phyloP scores from a whole-genome alignment of 2,329 filamentous ascomycete species.

The Pestalotiopsis sp. region DNA sequence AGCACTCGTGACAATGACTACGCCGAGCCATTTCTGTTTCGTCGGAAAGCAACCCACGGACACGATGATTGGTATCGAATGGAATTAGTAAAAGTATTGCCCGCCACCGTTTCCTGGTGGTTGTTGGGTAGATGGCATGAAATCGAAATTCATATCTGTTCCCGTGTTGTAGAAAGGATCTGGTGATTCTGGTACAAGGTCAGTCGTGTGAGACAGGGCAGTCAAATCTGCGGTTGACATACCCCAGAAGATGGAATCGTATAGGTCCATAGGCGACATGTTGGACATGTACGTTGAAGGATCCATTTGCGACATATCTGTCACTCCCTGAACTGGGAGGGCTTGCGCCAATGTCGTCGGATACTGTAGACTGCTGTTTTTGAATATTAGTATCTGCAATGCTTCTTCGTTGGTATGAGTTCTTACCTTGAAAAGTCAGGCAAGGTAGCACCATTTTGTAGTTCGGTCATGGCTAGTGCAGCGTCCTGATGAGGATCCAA shows the following conservation, averaged over 20 bases:
- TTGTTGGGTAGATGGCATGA: slow-evolving; percentile 52
- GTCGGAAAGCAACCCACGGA: neutral
- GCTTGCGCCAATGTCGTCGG: slow-evolving; percentile 35
- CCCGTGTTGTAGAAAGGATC: slow-evolving; percentile 58
- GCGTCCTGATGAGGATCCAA: slow-evolving; percentile 62
- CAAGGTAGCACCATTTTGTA: slow-evolving; percentile 59
- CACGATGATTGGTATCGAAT: neutral
- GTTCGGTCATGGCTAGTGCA: slow-evolving; percentile 65
- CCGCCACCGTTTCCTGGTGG: slow-evolving; percentile 55
- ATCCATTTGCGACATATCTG: slow-evolving; percentile 53
- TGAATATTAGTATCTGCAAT: neutral
- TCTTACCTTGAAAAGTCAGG: slow-evolving; percentile 47
- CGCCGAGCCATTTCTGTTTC: neutral
- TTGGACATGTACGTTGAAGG: slow-evolving; percentile 64
- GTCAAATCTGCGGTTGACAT: slow-evolving; percentile 26
- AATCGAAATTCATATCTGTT: slow-evolving; percentile 64
- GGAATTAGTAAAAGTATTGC: slow-evolving; percentile 61
- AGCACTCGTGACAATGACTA: neutral
- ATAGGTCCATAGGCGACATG: slow-evolving; percentile 69
- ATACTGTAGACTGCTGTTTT: slow-evolving; percentile 24
- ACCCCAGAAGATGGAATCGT: slow-evolving; percentile 72
- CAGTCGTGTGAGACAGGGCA: slow-evolving; percentile 19
- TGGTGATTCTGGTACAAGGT: slow-evolving; percentile 50
- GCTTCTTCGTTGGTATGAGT: neutral
- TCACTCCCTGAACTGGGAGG: slow-evolving; percentile 36